Base-by-base conservation (phyloP, 2,329 filamentous ascomycete species). In the Thelonectria discophora region DNA sequence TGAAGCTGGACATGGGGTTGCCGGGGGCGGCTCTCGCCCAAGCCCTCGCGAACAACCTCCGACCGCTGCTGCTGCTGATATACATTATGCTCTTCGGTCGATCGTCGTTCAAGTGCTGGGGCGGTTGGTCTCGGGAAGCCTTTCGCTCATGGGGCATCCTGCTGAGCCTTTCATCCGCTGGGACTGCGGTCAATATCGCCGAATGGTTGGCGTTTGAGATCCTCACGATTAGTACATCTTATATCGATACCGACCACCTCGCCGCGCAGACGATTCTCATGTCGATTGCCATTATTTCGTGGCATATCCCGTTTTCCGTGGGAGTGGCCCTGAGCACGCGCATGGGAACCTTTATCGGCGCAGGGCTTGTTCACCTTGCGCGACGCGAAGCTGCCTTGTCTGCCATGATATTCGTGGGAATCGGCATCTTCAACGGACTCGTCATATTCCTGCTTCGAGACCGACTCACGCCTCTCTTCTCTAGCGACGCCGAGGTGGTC, bases 11-110 rank as follows among this genome's bases (percentile, higher is more conserved):
- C 0, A 78, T 83, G 78, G 80, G 82, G 0, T 79, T 86, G 5
- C 77, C 78, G 1, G 84, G 84, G 5, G 83, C 84, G 0, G 82
- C 84, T 0, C 71, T 85, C 2, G 82, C 81, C n/a, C 79, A 79
- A 4, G 82, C 83, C 0, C 64, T 84, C 0, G 80, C 80, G 11
- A 82, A 85, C 54, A 79, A 80, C 32, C 73, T 85, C 3, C 78
- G 83, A 0, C 81, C 82, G 0, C 17, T 83, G 0, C 69, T 85
- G 2, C 75, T 86, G 1, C 74, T 82, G 20, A 43, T 79, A 1
- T 85, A 85, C 64, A 75, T 79, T 11, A 72, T 80, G 30, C 73
- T 78, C 55, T 77, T 80, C 58, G 80, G 79, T 4, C 74, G 77
- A 20, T 57, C 53, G 8, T 69, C 69, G 0, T 60, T 65, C 12